Base-by-base conservation (phyloP, 441 rosid genomes). In the Gossypium aridum region DNA sequence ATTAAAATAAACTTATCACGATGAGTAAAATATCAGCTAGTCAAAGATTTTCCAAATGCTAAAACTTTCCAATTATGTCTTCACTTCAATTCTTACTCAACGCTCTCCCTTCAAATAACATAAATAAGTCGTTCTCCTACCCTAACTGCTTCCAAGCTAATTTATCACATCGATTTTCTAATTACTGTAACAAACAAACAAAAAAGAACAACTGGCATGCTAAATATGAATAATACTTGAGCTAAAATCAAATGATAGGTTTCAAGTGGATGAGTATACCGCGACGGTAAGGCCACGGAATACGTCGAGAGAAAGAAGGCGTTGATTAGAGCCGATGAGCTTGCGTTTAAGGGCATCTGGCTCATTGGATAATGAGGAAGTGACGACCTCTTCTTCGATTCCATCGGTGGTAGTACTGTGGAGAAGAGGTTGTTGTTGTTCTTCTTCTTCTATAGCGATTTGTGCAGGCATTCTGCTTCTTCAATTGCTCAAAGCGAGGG, bases 211-310 rank as follows among this genome's bases (percentile, higher is more conserved):
- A 14, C 57, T 23, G 56, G 39, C 39, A 49, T 23, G 49, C 57
- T 20, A 23, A 22, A 67, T 67, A 67, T 23, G 39, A 14, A 23
- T 14, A n/a, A 49, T 6, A 43, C 71, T 20, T 8, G 10, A 22
- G 62, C 62, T 17, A 22, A 63, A 67, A 26, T 12, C 55, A 45
- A 53, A 72, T 8, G 22, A 59, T 22, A 45, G 8, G 59, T 26
- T 26, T 25, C 7, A 9, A 54, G 22, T 49, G 4, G 6, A 43
- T 66, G 0, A 31, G 34, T 67, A n/a, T 83, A 87, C 89, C 49
- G 86, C 90, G 75, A 88, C 82, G 70, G 89, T 85, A 79, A 88
- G 88, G 34, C 90, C 92, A 25, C 92, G 89, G 79, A 88, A 85
- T 66, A 85, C 88, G 81, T 88, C 90, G 62, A 88, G 88, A 61